These are phyloP conservation scores for Backusella westeae DNA, from an alignment of 192 early-diverging fungal genomes.

Conservation along the genomic window DNA sequence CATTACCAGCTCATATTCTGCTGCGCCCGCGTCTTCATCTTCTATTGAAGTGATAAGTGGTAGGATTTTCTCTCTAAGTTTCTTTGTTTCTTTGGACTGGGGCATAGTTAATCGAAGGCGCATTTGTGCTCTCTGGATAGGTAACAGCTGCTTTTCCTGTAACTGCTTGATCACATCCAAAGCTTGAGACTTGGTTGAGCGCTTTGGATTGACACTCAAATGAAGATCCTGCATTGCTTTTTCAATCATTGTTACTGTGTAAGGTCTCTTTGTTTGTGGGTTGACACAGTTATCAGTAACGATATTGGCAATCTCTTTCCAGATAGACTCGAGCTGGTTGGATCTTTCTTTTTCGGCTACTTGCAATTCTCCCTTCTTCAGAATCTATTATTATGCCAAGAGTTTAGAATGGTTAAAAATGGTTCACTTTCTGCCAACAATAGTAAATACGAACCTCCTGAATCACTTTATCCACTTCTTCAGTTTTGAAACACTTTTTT, in stretches of 20 bases:
- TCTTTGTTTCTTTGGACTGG: conserved; percentile 83
- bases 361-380: conserved; percentile 95
- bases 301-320: conserved; percentile 92
- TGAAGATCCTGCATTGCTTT: conserved; percentile 96
- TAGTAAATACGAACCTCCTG: conserved; percentile 43
- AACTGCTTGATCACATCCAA: conserved; percentile 93
- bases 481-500: conserved; percentile 84
- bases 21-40: conserved; percentile 71
- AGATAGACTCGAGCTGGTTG: conserved; percentile 77
- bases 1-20: conserved; percentile 83
- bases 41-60: conserved; percentile 64
- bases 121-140: conserved; percentile 96
- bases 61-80: conserved; percentile 72
- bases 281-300: conserved; percentile 97
- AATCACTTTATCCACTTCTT: conserved; percentile 78
- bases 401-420: background rate
- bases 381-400: conserved; percentile 54
- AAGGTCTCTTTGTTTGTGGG: conserved; percentile 90
- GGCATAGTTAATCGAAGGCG: conserved; percentile 77
- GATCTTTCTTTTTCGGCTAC: conserved; percentile 96
- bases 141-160: conserved; percentile 85
- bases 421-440: background rate
- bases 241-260: conserved; percentile 98
- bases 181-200: conserved; percentile 89
- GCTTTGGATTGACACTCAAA: conserved; percentile 85